Evolutionary conservation across 345 rosid genomes (phyloP), one percentile per base, ranked within the genome.

Genomic region (Isatis tinctoria): DNA sequence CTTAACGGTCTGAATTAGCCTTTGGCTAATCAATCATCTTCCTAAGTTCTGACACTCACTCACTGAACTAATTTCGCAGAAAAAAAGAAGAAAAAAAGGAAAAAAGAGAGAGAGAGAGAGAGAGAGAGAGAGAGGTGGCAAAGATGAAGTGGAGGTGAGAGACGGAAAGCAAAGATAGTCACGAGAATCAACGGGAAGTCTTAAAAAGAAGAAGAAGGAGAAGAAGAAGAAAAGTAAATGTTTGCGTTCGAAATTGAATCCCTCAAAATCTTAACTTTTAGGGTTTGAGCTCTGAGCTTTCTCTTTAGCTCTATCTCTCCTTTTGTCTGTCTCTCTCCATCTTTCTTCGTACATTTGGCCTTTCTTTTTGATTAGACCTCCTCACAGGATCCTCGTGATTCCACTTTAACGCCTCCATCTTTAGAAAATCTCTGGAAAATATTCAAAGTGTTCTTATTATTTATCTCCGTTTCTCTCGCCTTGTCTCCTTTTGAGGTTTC

Each of bases 371-470:
- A 67, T 51, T 10, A 49, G 52, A n/a, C 61, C 11, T 26, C 61
- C 6, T 75, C 79, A 68, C 43, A 41, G 61, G 32, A 69, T 30
- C 59, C 74, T 75, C 74, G 79, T 75, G 79, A 75, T 69, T 76
- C 75, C 75, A 22, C 70, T 69, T 76, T 63, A 76, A 69, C 65
- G 74, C 79, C 79, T 61, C 74, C 79, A 54, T 68, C 51, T 57
- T 30, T 4, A 14, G 3, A 2, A 24, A 51, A 62, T 36, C 70
- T 58, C 73, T 60, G 8, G 8, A 45, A 51, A 12, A 60, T 60
- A 69, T 69, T 60, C 75, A 35, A 44, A 60, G 67, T 22, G 36
- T 10, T 9, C 8, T 20, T 47, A 8, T 18, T 47, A 17, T 17
- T 44, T 60, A 61, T 69, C 40, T 69, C 7, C 48, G 74, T 60